A percentile compares a stretch with the other conserved stretches of the same genome.
Conservation (phyloP, 805 yeast genomes). For the Yamadazyma tumulicola region DNA sequence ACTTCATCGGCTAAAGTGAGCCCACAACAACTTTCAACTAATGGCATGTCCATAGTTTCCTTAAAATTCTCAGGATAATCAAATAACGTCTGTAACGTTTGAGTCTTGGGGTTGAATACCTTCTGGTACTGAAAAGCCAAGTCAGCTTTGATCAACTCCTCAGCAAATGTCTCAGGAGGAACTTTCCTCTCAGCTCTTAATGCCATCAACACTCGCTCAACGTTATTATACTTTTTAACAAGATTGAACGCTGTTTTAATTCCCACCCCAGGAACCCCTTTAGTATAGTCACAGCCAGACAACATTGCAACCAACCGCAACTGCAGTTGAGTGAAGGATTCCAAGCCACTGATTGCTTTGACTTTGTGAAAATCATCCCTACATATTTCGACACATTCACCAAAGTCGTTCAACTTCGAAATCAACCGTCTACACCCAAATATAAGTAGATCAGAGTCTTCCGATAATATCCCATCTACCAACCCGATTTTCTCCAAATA, state of each 20-base stretch:
- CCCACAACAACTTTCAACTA: conserved; percentile 46
- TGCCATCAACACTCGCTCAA: conserved; percentile 54
- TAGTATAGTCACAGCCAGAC: conserved; percentile 96
- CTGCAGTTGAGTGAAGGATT: conserved; percentile 51
- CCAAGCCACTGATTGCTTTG: conserved; percentile 47
- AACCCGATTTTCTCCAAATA: conserved; percentile 70
- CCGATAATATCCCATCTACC: conserved; percentile 85
- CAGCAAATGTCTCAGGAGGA: conserved; percentile 55
- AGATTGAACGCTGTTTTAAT: conserved; percentile 67
- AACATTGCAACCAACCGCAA: conserved; percentile 75
- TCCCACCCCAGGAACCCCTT: conserved; percentile 81
- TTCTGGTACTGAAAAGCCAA: conserved; percentile 82
- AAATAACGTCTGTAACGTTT: conserved; percentile 54
- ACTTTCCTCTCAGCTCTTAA: conserved; percentile 60
- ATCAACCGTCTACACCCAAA: conserved; percentile 79
- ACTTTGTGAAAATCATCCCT: conserved; percentile 51
- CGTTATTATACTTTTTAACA: conserved; percentile 47
- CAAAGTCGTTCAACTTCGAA: conserved; percentile 79
- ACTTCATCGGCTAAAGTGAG: conserved; percentile 34
- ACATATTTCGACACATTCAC: conserved; percentile 66
- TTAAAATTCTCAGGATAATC: conserved; percentile 45
- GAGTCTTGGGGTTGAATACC: conserved; percentile 66
- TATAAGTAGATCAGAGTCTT: conserved; percentile 87
- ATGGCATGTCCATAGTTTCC: conserved; percentile 41
- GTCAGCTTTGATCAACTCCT: conserved; percentile 63